A percentile compares a stretch with the other conserved stretches of the same genome.
Evolutionary conservation across 257 asterid genomes (phyloP).

Genomic region (Solanum raphanifolium): DNA sequence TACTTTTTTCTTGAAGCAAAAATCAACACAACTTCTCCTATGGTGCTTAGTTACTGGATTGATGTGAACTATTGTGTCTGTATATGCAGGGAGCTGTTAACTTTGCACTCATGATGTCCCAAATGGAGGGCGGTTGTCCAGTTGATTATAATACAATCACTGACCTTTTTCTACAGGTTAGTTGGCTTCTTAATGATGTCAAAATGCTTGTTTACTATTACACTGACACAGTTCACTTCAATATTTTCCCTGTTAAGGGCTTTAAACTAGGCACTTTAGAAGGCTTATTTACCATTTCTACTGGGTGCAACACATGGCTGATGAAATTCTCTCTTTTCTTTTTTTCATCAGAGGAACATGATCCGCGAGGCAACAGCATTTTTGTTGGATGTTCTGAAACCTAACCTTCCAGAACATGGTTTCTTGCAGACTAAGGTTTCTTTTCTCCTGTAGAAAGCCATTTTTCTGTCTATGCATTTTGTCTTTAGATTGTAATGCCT

Average conservation of each 20-base stretch:
- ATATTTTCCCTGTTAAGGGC: background rate
- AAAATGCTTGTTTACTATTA: background rate
- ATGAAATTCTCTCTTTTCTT: background rate
- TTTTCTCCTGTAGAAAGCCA: background rate
- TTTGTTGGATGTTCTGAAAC: slow-evolving; percentile 94
- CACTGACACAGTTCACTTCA: background rate
- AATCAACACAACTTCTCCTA: background rate
- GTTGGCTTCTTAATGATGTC: background rate
- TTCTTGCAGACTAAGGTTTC: slow-evolving; percentile 90
- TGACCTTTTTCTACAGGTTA: slow-evolving; percentile 96
- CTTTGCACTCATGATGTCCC: slow-evolving; percentile 99
- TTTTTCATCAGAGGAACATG: slow-evolving; percentile 68
- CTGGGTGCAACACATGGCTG: background rate
- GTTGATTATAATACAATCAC: slow-evolving; percentile 96
- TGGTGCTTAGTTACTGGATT: background rate
- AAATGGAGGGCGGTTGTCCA: slow-evolving; percentile 99
- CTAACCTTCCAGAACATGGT: slow-evolving; percentile 94
- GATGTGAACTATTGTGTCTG: slow-evolving; percentile 2
- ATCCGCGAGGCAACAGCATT: slow-evolving; percentile 99
- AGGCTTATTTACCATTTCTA: background rate
- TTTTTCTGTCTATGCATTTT: background rate
- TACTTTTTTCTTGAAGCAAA: background rate
- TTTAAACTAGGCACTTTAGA: background rate
- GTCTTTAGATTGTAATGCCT: slow-evolving; percentile 9
- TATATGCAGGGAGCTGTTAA: slow-evolving; percentile 91